Percentiles rank a stretch among this genome's conserved stretches.
These are phyloP conservation scores for Trametes pubescens DNA, from an alignment of 1,284 basidiomycete species.

Conservation along the genomic window DNA sequence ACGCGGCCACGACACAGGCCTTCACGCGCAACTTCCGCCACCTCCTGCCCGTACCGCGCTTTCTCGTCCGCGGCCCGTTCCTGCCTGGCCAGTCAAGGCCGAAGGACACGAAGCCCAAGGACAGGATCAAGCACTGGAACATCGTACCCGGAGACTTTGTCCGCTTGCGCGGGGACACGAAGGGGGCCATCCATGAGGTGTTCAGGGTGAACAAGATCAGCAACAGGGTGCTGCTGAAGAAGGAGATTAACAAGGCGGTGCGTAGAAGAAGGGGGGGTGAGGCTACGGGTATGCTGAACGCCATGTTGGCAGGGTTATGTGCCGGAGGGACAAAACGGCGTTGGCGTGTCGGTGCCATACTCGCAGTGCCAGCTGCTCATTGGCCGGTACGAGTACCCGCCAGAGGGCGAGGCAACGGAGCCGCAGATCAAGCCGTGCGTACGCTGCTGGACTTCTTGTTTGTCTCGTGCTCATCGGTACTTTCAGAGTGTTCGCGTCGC, in stretches of 20 bases:
- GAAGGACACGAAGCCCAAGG: slow-evolving; percentile 65
- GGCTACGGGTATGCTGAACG: neutral
- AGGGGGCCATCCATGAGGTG: slow-evolving; percentile 69
- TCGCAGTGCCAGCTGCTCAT: slow-evolving; percentile 79
- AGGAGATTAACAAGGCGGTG: slow-evolving; percentile 50
- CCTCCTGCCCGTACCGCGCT: slow-evolving; percentile 61
- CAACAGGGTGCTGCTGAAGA: slow-evolving; percentile 76
- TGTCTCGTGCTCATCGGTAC: neutral
- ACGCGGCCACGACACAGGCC: slow-evolving; percentile 37
- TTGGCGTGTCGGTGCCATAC: slow-evolving; percentile 69
- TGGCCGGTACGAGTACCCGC: slow-evolving; percentile 68
- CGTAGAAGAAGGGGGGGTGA: neutral
- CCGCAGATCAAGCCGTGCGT: slow-evolving; percentile 56
- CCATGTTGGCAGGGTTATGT: slow-evolving; percentile 18
- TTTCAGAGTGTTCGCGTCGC: slow-evolving; percentile 76
- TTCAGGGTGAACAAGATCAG: slow-evolving; percentile 73
- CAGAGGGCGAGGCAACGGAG: slow-evolving; percentile 52
- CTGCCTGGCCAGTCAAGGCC: slow-evolving; percentile 40
- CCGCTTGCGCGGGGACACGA: slow-evolving; percentile 69
- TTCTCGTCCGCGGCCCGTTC: slow-evolving; percentile 45
- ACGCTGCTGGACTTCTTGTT: neutral
- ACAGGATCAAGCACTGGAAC: slow-evolving; percentile 86
- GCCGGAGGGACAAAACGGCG: slow-evolving; percentile 40
- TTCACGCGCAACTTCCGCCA: slow-evolving; percentile 74
- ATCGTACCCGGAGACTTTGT: slow-evolving; percentile 85